These are phyloP conservation scores for Tephrocybe sp. DNA, from an alignment of 768 basidiomycete species.

Conservation along the genomic window DNA sequence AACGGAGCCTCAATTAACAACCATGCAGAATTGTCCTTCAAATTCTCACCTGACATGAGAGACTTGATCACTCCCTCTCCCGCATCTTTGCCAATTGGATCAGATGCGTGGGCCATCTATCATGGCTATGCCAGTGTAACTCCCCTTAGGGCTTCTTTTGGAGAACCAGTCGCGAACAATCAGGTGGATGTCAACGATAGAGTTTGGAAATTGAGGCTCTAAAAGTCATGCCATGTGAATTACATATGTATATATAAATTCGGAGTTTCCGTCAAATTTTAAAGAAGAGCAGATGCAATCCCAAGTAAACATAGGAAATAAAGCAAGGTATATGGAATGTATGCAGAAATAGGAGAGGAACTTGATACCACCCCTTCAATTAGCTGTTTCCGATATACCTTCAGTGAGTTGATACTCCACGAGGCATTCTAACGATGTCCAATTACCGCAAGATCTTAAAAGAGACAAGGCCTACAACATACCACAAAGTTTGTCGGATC, in stretches of 20 bases:
- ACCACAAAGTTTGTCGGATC: slow-evolving; percentile 75
- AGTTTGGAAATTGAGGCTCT: slow-evolving; percentile 62
- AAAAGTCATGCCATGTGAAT: slow-evolving; percentile 17
- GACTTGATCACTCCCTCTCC: slow-evolving; percentile 61
- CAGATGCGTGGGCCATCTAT: slow-evolving; percentile 80
- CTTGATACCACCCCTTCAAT: slow-evolving; percentile 37
- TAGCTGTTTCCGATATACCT: slow-evolving; percentile 66
- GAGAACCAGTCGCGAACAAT: slow-evolving; percentile 47
- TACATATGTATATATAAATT: not conserved
- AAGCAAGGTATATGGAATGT: not conserved
- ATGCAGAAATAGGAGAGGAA: not conserved
- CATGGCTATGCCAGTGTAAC: slow-evolving; percentile 76
- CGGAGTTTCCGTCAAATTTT: not conserved
- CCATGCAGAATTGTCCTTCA: slow-evolving; percentile 57
- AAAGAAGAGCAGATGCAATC: not conserved
- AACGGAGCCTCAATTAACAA: slow-evolving; percentile 12
- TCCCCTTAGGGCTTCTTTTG: slow-evolving; percentile 74
- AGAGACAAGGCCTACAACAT: slow-evolving; percentile 22
- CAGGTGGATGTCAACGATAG: slow-evolving; percentile 36
- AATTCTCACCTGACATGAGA: slow-evolving; percentile 70
- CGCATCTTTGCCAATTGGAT: slow-evolving; percentile 66
- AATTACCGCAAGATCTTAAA: slow-evolving; percentile 2
- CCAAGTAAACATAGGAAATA: too few relatives aligned
- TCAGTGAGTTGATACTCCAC: slow-evolving; percentile 79
- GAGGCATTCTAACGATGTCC: slow-evolving; percentile 61